Base-by-base conservation (phyloP, 1,284 basidiomycete species). In the Apiotrichum domesticum region DNA sequence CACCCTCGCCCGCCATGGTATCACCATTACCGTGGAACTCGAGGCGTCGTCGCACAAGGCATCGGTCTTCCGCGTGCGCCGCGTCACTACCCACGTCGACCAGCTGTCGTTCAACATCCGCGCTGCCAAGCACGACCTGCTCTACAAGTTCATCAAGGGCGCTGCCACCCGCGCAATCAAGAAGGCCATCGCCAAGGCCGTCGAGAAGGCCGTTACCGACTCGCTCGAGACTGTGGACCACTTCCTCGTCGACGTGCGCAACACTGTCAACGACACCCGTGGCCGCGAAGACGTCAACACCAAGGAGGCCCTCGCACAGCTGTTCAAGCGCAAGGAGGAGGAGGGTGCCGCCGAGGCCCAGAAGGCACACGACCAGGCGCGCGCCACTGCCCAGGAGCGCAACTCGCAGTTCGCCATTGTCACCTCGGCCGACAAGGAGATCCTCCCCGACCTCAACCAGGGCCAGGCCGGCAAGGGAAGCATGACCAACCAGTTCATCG, bases 71-170 rank as follows among this genome's bases (percentile, higher is more conserved):
- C 65, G 66, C 43, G 66, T 73, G 42, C 62, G 59, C 57, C 46
- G 35, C 46, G 65, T 68, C 58, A 62, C 64, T 54, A 80, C 90
- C 33, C 66, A 85, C 3, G 80, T 83, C 46, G 83, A 85, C 87
- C 83, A 86, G 51, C 83, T 97, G 66, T 90, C 88, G 78, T 96
- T 95, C 78, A 84, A 85, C 41, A 91, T 98, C 70, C 85, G 91
- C 14, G 92, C 95, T 68, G 84, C 75, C 67, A 96, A 95, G 79
- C 93, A 96, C 78, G 89, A 95, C 70, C 78, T 90, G 41, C 74
- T 96, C 54, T 95, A 95, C 82, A 94, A 91, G 62, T 73, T 75
- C 52, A 54, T 76, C 60, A 72, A 71, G 56, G 56, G 58, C 8
- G 63, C 67, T 14, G 70, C 69, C 57, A 76, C 72, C 4, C 83